A percentile compares a stretch with the other conserved stretches of the same genome.
Evolutionary conservation across 345 rosid species (phyloP).

Genomic region (Salix viminalis): DNA sequence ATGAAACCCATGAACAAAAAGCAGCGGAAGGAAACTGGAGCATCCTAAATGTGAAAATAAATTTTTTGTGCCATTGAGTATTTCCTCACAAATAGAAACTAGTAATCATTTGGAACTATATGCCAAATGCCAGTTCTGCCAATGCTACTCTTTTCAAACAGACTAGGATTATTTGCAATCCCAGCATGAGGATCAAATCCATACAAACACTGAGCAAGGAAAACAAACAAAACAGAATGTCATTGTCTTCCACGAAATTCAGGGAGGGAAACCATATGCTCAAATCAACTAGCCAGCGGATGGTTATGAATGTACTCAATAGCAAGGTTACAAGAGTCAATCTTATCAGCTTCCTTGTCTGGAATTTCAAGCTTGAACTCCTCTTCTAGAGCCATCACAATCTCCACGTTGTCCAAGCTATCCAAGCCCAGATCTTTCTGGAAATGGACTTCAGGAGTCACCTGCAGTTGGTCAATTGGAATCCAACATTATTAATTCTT

Average conservation of each 20-base stretch:
- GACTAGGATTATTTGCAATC: slow-evolving; percentile 32
- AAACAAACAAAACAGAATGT: slow-evolving; percentile 1
- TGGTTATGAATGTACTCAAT: slow-evolving; percentile 81
- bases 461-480: slow-evolving; percentile 36
- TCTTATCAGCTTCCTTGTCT: slow-evolving; percentile 90
- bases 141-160: slow-evolving; percentile 21
- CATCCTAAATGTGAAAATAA: background rate
- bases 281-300: slow-evolving; percentile 65
- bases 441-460: slow-evolving; percentile 74
- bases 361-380: slow-evolving; percentile 96
- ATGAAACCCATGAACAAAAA: background rate
- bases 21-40: background rate
- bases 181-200: slow-evolving; percentile 21
- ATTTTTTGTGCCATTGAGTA: background rate
- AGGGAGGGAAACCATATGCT: background rate
- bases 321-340: slow-evolving; percentile 76
- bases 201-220: slow-evolving; percentile 9
- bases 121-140: slow-evolving; percentile 6
- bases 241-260: slow-evolving; percentile 11
- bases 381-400: slow-evolving; percentile 93
- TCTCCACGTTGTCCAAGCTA: slow-evolving; percentile 91
- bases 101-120: background rate
- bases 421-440: slow-evolving; percentile 86
- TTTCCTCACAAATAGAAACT: background rate
- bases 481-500: background rate